These are phyloP conservation scores for Fennellomyces sp. DNA, from an alignment of 371 early-diverging fungal genomes.

Conservation along the genomic window DNA sequence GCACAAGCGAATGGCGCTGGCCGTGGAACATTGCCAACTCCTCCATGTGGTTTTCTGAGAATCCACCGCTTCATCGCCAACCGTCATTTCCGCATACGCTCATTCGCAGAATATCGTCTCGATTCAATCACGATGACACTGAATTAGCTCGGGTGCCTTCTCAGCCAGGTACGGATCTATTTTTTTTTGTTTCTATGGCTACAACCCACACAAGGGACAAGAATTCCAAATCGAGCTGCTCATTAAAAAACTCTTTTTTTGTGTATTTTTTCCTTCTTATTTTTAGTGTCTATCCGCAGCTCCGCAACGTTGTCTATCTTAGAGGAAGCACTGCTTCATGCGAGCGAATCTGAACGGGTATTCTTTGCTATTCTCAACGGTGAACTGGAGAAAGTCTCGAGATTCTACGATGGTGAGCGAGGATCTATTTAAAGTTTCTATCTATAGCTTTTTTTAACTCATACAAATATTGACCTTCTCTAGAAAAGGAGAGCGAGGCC, in stretches of 20 bases:
- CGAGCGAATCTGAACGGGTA: slow-evolving; percentile 57
- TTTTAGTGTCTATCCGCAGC: slow-evolving; percentile 23
- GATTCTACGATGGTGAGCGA: slow-evolving; percentile 64
- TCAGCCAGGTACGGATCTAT: slow-evolving; percentile 20
- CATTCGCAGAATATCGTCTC: slow-evolving; percentile 23
- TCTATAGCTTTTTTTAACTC: neutral
- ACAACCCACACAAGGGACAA: neutral
- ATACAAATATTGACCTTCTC: neutral
- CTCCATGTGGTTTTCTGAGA: neutral
- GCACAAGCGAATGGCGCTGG: slow-evolving; percentile 14
- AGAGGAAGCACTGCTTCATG: slow-evolving; percentile 45
- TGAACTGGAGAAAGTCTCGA: slow-evolving; percentile 63
- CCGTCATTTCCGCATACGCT: slow-evolving; percentile 21
- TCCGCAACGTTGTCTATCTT: slow-evolving; percentile 30
- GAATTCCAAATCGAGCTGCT: slow-evolving; percentile 8
- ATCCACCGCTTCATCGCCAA: slow-evolving; percentile 11
- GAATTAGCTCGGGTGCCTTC: slow-evolving; percentile 19
- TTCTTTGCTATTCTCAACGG: slow-evolving; percentile 63
- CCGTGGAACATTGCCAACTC: slow-evolving; percentile 9
- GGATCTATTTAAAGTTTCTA: neutral
- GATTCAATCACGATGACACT: slow-evolving; percentile 22
- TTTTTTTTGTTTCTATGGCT: too few species aligned
- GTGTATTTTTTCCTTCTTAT: neutral
- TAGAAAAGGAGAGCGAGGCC: slow-evolving; percentile 51
- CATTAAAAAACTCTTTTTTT: neutral